These are phyloP conservation scores for Paecilomyces fulvus DNA, from an alignment of 2,329 filamentous ascomycete species.

Conservation along the genomic window DNA sequence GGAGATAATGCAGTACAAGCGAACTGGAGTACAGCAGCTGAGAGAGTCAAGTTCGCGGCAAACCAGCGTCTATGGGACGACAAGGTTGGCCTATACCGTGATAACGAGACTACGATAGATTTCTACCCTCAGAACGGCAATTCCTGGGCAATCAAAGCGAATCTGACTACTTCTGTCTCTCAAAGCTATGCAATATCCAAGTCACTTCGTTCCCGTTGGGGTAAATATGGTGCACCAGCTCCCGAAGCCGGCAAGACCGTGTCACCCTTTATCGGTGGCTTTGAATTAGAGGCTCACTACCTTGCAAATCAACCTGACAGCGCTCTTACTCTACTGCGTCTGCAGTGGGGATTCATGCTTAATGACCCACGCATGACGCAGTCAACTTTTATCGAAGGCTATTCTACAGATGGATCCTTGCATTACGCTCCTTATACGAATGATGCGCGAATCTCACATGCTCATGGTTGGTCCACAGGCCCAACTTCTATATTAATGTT, in stretches of 20 bases:
- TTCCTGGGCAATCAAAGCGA: slow-evolving; percentile 26
- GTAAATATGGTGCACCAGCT: slow-evolving; percentile 37
- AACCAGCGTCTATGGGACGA: slow-evolving; percentile 21
- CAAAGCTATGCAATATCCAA: slow-evolving; percentile 24
- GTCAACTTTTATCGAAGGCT: slow-evolving; percentile 46
- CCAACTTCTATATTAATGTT: slow-evolving; percentile 38
- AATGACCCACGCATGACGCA: slow-evolving; percentile 47
- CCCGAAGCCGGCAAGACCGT: slow-evolving; percentile 34
- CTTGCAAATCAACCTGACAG: slow-evolving; percentile 27
- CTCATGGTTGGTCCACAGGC: slow-evolving; percentile 45
- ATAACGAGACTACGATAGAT: slow-evolving; percentile 17
- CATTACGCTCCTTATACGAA: slow-evolving; percentile 44
- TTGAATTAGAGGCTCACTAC: slow-evolving; percentile 38
- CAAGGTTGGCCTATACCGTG: slow-evolving; percentile 13
- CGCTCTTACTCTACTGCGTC: slow-evolving; percentile 36
- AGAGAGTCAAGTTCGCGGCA: slow-evolving; percentile 15
- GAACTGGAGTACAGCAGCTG: slow-evolving; percentile 14
- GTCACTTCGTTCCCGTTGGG: slow-evolving; percentile 36
- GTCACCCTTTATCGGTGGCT: slow-evolving; percentile 35
- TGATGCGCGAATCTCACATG: slow-evolving; percentile 40
- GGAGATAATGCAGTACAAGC: background rate
- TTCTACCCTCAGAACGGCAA: slow-evolving; percentile 29
- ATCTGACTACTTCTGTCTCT: slow-evolving; percentile 19
- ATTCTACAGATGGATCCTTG: slow-evolving; percentile 36
- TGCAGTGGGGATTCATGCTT: slow-evolving; percentile 50